Conservation (phyloP, 495 filamentous ascomycete genomes). For the Cetradonia linearis region DNA sequence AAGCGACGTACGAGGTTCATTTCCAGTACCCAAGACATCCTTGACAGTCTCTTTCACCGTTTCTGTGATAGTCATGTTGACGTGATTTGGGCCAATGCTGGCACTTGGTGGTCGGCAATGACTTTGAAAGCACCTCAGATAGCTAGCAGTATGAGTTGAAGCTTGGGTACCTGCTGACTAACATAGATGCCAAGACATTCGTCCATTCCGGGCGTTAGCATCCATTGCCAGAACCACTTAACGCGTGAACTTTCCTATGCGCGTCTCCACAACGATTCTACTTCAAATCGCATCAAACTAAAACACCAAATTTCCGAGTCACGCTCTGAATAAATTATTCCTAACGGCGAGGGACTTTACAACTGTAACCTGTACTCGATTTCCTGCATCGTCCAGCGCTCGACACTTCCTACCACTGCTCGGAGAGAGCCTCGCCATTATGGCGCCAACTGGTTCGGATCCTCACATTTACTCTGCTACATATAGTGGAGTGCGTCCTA, state of each 20-base stretch:
- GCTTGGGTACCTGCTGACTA: neutral
- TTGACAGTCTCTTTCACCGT: constrained; percentile 43
- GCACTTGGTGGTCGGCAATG: neutral
- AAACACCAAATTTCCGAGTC: neutral
- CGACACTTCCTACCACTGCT: constrained; percentile 6
- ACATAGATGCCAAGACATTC: neutral
- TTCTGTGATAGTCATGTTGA: constrained; percentile 24
- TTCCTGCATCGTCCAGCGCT: constrained; percentile 1
- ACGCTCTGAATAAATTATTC: neutral
- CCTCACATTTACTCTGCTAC: constrained; percentile 81
- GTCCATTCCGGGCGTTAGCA: neutral
- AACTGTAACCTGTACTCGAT: neutral
- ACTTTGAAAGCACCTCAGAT: neutral
- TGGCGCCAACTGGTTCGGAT: constrained; percentile 33
- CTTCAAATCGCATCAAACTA: neutral
- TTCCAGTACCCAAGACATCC: constrained; percentile 41
- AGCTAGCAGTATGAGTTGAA: neutral
- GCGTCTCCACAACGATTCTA: constrained; percentile 8
- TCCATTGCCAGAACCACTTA: constrained; percentile 5
- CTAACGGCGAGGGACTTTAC: neutral
- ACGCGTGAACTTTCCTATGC: constrained; percentile 16
- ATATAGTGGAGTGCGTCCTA: constrained; percentile 73
- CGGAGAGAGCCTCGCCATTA: constrained; percentile 23
- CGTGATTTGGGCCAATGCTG: neutral
- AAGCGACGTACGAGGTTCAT: constrained; percentile 34